Evolutionary conservation across 75 land plant genomes (phyloP), one percentile per base, ranked within the genome.

Genomic region (Cunninghamia lanceolata): DNA sequence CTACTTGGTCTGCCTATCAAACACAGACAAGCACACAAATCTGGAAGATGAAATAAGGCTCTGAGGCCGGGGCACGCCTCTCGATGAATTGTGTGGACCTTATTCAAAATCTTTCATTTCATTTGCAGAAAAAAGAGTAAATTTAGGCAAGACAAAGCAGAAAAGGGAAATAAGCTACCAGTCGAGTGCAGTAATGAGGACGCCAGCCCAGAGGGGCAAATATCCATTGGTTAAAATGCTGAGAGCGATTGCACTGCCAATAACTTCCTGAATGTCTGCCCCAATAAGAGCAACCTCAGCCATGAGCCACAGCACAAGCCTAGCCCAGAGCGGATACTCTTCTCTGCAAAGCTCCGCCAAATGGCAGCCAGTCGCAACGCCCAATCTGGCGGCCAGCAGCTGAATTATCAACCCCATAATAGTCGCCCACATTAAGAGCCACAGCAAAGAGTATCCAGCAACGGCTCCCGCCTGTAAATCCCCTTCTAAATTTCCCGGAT

Each of bases 181-280:
- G 83, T 97, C 95, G 25, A 91, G 73, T 46, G 98, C 98, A 40
- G 99, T 97, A 63, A 97, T 96, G 80, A 93, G 85, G 63, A 97
- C 99, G 11, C 99, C 99, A 80, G 89, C 88, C 99, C 99, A 97
- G 35, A 97, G 90, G 13, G 97, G 99, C 38, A 97, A 52, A 81
- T 86, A 83, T n/a, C 99, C 99, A 87, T 92, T 86, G 21, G 96
- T 92, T 21, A 97, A 81, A 68, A 97, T 91, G 90, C 85, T 91
- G 13, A 97, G 89, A n/a, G 99, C 99, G 85, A 97, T 97, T 25
- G 99, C 97, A 87, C 98, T 97, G 71, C 99, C 99, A 85, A 97
- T 96, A 43, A 97, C 99, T 89, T 97, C 98, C 86, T 97, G 99
- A n/a, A 96, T 96, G 87, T 96, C 99, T 0, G 97, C 96, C 2